Conservation (phyloP, 805 yeast species). For the Monosporozyma siamensis region DNA sequence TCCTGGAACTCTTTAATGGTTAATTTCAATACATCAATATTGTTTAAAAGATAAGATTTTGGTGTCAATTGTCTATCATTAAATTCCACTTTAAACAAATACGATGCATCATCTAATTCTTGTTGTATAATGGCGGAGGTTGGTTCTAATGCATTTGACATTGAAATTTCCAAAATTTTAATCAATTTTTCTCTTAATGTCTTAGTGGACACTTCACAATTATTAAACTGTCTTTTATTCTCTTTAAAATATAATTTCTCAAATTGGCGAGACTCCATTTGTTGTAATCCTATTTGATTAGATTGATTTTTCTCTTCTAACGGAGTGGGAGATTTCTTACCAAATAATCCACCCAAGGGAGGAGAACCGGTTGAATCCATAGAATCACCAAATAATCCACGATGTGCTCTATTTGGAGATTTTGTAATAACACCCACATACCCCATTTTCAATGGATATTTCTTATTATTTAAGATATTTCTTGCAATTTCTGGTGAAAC, state of each 20-base stretch:
- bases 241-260: constrained; percentile 57
- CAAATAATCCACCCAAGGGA: constrained; percentile 10
- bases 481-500: constrained; percentile 71
- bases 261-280: constrained; percentile 46
- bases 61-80: constrained; percentile 92
- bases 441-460: constrained; percentile 91
- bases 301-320: constrained; percentile 54
- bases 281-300: constrained; percentile 13
- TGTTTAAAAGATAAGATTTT: constrained; percentile 85
- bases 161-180: constrained; percentile 77
- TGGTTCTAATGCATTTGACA: constrained; percentile 83
- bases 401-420: constrained; percentile 39
- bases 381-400: constrained; percentile 13
- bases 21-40: constrained; percentile 76
- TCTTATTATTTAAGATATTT: constrained; percentile 58
- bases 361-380: not conserved
- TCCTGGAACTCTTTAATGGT: constrained; percentile 81
- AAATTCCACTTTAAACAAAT: constrained; percentile 90
- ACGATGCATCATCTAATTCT: constrained; percentile 88
- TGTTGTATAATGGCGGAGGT: constrained; percentile 77
- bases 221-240: constrained; percentile 47
- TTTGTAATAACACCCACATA: constrained; percentile 96
- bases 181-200: constrained; percentile 70
- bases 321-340: constrained; percentile 3
- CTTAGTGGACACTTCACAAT: constrained; percentile 69